Percentiles rank a stretch among this genome's conserved stretches.
Conservation (phyloP, 257 asterid species). For the Euphrasia confusa region DNA sequence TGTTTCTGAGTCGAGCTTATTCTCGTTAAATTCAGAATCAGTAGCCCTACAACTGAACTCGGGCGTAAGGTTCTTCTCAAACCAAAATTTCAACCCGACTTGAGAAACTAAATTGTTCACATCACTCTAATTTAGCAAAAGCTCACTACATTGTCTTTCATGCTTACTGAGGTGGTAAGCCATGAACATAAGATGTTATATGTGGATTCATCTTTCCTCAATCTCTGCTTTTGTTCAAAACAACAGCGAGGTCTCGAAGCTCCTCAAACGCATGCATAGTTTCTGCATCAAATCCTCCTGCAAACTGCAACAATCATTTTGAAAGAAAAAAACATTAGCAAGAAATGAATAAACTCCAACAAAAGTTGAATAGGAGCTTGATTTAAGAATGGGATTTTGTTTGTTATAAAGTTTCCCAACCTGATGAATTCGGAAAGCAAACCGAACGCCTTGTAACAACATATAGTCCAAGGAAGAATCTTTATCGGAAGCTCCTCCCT, state of each 20-base stretch:
- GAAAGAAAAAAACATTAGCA: background rate
- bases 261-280: constrained; percentile 95
- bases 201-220: background rate
- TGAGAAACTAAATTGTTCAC: background rate
- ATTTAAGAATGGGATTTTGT: background rate
- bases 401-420: constrained; percentile 24
- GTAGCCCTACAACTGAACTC: background rate
- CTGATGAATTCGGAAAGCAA: constrained; percentile 96
- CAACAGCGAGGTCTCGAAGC: constrained; percentile 75
- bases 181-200: constrained; percentile 18
- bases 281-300: constrained; percentile 94
- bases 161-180: constrained; percentile 81
- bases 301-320: constrained; percentile 53
- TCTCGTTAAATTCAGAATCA: background rate
- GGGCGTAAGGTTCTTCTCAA: background rate
- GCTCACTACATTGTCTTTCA: background rate
- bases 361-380: background rate
- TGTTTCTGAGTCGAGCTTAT: background rate
- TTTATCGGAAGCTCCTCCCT: constrained; percentile 73
- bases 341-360: background rate
- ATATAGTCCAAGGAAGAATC: constrained; percentile 83
- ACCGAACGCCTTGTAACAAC: constrained; percentile 91
- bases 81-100: constrained; percentile 17
- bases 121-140: constrained; percentile 16
- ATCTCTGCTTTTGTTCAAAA: constrained; percentile 51